Conservation (phyloP, 2,329 filamentous ascomycete genomes). For the Didymella lethalis region DNA sequence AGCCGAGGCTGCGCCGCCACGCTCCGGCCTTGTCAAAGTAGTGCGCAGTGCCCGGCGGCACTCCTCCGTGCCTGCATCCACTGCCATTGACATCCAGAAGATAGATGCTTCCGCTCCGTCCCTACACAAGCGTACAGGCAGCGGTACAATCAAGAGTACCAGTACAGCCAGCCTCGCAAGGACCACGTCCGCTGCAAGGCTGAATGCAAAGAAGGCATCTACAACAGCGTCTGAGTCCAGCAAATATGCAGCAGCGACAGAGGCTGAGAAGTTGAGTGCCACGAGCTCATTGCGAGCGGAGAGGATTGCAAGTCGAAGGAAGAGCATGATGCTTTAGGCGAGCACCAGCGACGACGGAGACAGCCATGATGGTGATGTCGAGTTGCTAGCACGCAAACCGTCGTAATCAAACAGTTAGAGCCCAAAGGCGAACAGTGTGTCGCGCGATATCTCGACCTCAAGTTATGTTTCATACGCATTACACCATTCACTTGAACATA, state of each 20-base stretch:
- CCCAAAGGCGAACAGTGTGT: not conserved
- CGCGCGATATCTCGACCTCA: constrained; percentile 15
- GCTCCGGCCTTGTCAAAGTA: constrained; percentile 41
- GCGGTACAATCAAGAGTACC: constrained; percentile 30
- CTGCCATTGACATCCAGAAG: constrained; percentile 23
- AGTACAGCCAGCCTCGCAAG: constrained; percentile 26
- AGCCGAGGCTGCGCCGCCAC: constrained; percentile 28
- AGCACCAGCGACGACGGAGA: not conserved
- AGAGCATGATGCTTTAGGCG: constrained; percentile 54
- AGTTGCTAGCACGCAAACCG: not conserved
- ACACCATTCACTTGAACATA: constrained; percentile 7
- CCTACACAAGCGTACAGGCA: constrained; percentile 40
- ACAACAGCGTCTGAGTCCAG: constrained; percentile 3
- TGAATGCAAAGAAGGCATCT: constrained; percentile 22
- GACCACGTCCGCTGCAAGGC: constrained; percentile 28
- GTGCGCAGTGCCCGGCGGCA: constrained; percentile 44
- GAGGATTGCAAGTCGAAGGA: constrained; percentile 50
- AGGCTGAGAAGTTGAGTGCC: constrained; percentile 22
- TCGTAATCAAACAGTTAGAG: not conserved
- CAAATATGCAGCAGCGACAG: constrained; percentile 17
- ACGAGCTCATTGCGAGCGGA: constrained; percentile 43
- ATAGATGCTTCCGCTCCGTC: constrained; percentile 30
- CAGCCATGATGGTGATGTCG: too few species aligned
- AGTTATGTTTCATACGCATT: constrained; percentile 11
- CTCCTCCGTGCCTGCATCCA: constrained; percentile 40